A percentile compares a stretch with the other conserved stretches of the same genome.
phyloP scores from a whole-genome alignment of 805 yeast species.

The Candida sithepensis region DNA sequence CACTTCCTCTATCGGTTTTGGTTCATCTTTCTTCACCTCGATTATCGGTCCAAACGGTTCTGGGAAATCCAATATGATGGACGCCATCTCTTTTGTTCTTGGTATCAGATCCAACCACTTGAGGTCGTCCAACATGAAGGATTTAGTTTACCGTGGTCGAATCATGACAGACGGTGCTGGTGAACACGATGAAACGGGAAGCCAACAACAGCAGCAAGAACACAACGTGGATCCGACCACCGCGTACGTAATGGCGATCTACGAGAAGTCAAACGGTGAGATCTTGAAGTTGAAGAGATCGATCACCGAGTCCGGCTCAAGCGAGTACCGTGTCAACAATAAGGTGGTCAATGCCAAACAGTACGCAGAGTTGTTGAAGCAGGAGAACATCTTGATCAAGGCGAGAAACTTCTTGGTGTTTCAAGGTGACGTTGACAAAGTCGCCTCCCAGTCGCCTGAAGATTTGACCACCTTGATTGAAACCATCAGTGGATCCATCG shows the following conservation, averaged over 20 bases:
- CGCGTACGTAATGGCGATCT: constrained; percentile 78
- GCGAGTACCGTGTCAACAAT: constrained; percentile 67
- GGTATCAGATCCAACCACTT: constrained; percentile 77
- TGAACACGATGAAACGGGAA: constrained; percentile 20
- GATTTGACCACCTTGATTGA: constrained; percentile 77
- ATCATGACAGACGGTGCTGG: constrained; percentile 28
- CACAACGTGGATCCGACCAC: constrained; percentile 38
- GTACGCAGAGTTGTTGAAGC: constrained; percentile 62
- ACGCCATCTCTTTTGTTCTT: constrained; percentile 87
- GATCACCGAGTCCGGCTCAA: constrained; percentile 53
- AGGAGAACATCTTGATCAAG: constrained; percentile 78
- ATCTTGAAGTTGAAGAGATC: constrained; percentile 59
- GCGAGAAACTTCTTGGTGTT: constrained; percentile 91
- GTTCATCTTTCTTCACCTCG: constrained; percentile 77
- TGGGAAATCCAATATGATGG: constrained; percentile 97
- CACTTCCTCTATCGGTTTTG: constrained; percentile 72
- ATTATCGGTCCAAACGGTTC: constrained; percentile 99
- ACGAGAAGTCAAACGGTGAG: constrained; percentile 60
- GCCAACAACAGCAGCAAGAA: too few relatives aligned
- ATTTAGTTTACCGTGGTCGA: constrained; percentile 77
- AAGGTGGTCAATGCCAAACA: constrained; percentile 56
- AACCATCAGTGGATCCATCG: constrained; percentile 77
- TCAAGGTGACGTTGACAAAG: constrained; percentile 94
- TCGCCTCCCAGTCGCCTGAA: constrained; percentile 80
- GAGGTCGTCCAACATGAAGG: constrained; percentile 69